Evolutionary conservation across 1,284 basidiomycete species (phyloP), one percentile per base, ranked within the genome.

Genomic region (Ustilago hordei): DNA sequence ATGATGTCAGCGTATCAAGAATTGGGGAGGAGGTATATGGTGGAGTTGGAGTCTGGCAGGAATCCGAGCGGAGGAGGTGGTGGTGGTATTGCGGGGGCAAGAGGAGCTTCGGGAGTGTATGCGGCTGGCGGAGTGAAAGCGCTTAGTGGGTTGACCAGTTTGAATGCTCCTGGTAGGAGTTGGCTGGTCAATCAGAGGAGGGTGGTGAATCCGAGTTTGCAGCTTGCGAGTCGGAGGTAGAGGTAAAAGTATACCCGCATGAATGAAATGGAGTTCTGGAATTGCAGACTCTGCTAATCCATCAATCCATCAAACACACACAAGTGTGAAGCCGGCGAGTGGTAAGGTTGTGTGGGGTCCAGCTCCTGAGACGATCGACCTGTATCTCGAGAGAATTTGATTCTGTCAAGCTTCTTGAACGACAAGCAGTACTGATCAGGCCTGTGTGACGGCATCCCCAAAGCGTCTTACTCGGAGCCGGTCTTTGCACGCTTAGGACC

Each of bases 1-100:
- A 80, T 80, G 72, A 69, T 71, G 64, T 69, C 74, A 7, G 68
- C 78, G 6, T 80, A 54, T 45, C 76, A 78, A 55, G 72, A 72
- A n/a, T 52, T 78, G 31, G 76, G 76, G 2, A 56, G 71, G 45
- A 58, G 76, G 12, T 78, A 78, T 45, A 71, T 75, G 72, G 61
- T 74, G 13, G 76, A 78, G 55, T 60, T 78, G 8, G 76, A 78
- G 41, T 71, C 71, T 32, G 71, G 75, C 35, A 60, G 70, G 48
- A 73, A 70, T 19, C 67, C 70, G 28, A 74, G 75, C n/a, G 74
- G 74, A 23, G 53, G 62, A 4, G 61, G 68, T 19, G 59, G 19
- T n/a, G 60, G 50, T 3, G 32, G 50, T 13, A 28, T 28, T 28
- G 23, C 23, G 23, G 60, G 48, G 11, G 64, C 50, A 5, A 43